phyloP scores from a whole-genome alignment of 148 eudicot species.

The Persicaria tinctoria region DNA sequence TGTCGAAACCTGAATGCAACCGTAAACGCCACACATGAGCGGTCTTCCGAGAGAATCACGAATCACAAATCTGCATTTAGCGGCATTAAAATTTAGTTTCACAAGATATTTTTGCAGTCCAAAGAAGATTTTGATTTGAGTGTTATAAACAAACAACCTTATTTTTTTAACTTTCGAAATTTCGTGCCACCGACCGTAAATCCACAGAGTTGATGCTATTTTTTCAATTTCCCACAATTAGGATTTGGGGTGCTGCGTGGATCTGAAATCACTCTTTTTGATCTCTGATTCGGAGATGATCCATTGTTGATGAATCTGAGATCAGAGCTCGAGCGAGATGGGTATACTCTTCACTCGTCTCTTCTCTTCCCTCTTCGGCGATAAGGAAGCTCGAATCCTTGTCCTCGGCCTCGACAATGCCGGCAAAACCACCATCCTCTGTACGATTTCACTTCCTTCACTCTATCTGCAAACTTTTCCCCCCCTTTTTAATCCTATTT shows the following conservation, averaged over 20 bases:
- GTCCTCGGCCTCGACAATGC: constrained; percentile 99
- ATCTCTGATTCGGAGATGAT: not conserved
- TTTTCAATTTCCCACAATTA: too few species aligned
- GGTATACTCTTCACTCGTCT: constrained; percentile 73
- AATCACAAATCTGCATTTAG: too few species aligned
- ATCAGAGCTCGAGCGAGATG: constrained; percentile 26
- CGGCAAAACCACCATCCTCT: constrained; percentile 96
- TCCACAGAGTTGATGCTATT: too few species aligned
- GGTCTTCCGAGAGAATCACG: too few species aligned
- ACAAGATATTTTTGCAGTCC: too few species aligned
- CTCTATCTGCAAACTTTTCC: not conserved
- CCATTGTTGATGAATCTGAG: not conserved
- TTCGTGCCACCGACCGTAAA: too few species aligned
- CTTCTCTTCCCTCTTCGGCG: constrained; percentile 83
- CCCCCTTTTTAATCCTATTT: not conserved
- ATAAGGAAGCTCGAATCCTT: constrained; percentile 94
- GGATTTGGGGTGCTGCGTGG: not conserved
- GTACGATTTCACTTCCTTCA: constrained; percentile 30
- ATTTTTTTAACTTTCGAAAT: too few species aligned
- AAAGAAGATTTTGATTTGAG: too few species aligned
- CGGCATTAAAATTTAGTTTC: too few species aligned
- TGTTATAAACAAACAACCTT: too few species aligned
- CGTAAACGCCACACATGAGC: too few species aligned
- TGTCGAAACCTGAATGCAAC: too few species aligned
- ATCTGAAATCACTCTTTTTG: not conserved